Evolutionary conservation across 1,284 basidiomycete genomes (phyloP).

Genomic region (Stereum hirsutum): DNA sequence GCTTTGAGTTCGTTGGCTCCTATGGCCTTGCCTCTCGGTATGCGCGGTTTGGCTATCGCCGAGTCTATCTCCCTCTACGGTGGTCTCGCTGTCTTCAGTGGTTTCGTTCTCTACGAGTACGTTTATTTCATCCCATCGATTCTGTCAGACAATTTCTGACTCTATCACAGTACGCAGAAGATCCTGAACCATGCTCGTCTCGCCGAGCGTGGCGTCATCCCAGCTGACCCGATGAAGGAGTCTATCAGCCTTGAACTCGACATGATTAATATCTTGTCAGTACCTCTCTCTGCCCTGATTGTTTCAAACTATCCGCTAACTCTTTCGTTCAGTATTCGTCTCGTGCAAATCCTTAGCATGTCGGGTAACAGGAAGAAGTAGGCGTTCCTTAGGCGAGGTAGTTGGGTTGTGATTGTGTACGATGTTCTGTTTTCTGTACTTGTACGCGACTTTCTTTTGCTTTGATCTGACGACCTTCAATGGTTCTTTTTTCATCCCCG

Average conservation of each 20-base stretch:
- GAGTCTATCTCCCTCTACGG: conserved; percentile 81
- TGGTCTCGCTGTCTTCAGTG: conserved; percentile 81
- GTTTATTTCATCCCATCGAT: conserved; percentile 16
- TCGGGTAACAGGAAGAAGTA: conserved; percentile 43
- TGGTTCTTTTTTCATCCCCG: too few species aligned
- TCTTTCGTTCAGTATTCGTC: conserved; percentile 48
- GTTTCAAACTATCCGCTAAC: neutral
- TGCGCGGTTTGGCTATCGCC: conserved; percentile 67
- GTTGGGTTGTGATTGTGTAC: neutral
- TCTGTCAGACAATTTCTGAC: neutral
- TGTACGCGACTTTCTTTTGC: too few species aligned
- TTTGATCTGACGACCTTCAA: too few species aligned
- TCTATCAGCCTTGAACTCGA: conserved; percentile 76
- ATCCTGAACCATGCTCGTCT: conserved; percentile 73
- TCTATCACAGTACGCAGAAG: conserved; percentile 56
- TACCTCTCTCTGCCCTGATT: conserved; percentile 6
- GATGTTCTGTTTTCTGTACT: neutral
- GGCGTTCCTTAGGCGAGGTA: conserved; percentile 3
- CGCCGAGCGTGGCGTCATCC: conserved; percentile 59
- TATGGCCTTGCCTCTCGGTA: conserved; percentile 75
- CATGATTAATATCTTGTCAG: conserved; percentile 82
- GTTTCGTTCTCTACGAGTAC: conserved; percentile 83
- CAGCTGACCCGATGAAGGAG: conserved; percentile 73
- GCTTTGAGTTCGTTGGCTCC: conserved; percentile 82
- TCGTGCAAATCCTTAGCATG: conserved; percentile 78